These are phyloP conservation scores for Pythium catenulatum DNA, from an alignment of 352 stramenopile genomes.

Conservation along the genomic window DNA sequence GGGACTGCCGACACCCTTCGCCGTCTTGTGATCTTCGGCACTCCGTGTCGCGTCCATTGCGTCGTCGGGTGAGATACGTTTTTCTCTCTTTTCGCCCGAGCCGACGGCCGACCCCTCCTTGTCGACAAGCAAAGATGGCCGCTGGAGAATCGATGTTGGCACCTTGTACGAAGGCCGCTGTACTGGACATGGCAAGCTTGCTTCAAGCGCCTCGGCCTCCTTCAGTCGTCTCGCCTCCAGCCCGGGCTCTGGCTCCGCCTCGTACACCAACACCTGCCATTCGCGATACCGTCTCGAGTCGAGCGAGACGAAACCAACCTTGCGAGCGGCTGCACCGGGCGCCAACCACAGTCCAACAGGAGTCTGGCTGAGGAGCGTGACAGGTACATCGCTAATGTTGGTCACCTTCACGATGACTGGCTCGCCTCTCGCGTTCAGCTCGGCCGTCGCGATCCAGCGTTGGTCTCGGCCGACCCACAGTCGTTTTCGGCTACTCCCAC, in stretches of 20 bases:
- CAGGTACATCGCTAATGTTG: neutral
- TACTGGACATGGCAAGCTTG: neutral
- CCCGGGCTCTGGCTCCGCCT: neutral
- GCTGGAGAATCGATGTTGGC: conserved; percentile 20
- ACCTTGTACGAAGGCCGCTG: neutral
- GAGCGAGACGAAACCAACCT: conserved; percentile 7
- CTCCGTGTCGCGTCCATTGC: too few relatives aligned
- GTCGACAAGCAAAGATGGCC: too few relatives aligned
- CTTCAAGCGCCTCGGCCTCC: neutral
- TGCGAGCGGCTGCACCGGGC: neutral
- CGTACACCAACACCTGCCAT: conserved; percentile 26
- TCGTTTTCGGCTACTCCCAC: neutral
- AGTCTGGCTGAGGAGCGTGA: neutral
- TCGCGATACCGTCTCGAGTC: conserved; percentile 18
- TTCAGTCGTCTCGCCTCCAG: conserved; percentile 5
- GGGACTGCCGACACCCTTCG: too few relatives aligned
- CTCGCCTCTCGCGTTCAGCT: neutral
- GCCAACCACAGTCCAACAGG: conserved; percentile 5
- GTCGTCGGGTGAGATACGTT: too few relatives aligned
- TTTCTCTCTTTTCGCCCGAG: too few relatives aligned
- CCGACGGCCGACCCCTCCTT: too few relatives aligned
- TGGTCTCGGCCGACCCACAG: conserved; percentile 28
- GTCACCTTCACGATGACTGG: neutral
- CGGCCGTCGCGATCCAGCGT: conserved; percentile 1
- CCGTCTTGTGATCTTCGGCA: neutral